These are phyloP conservation scores for Mycotypha africana DNA, from an alignment of 371 early-diverging fungal genomes.

Conservation along the genomic window DNA sequence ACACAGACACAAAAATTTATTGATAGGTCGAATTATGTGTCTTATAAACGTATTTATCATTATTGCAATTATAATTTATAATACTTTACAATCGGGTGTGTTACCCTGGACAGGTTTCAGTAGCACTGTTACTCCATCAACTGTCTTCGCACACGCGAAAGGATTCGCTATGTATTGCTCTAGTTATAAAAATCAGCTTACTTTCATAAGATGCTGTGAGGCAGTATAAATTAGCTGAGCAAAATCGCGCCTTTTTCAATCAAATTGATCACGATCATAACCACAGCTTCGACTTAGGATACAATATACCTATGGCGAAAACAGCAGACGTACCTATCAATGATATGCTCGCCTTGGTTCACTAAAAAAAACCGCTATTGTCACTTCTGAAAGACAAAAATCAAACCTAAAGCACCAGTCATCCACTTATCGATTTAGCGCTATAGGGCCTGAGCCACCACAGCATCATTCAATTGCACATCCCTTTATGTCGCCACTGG, in stretches of 20 bases:
- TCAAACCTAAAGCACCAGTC: too few relatives aligned
- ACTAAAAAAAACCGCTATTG: too few relatives aligned
- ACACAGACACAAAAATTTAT: constrained; percentile 10
- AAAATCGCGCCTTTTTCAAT: too few relatives aligned
- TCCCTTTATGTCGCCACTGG: too few relatives aligned
- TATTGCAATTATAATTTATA: constrained; percentile 28
- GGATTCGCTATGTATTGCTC: constrained; percentile 26
- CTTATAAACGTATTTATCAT: constrained; percentile 22
- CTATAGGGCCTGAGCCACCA: too few relatives aligned
- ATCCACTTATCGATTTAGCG: too few relatives aligned
- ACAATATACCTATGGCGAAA: too few relatives aligned
- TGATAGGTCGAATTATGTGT: constrained; percentile 19
- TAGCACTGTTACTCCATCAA: not conserved
- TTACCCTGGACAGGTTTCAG: constrained; percentile 28
- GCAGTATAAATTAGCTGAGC: too few relatives aligned
- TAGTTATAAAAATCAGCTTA: constrained; percentile 6
- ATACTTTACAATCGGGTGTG: constrained; percentile 19
- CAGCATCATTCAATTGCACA: too few relatives aligned
- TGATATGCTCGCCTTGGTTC: too few relatives aligned
- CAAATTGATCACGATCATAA: not conserved
- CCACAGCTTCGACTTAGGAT: not conserved
- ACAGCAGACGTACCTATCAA: too few relatives aligned
- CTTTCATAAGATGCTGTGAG: constrained; percentile 35
- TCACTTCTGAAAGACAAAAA: too few relatives aligned
- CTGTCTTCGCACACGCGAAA: not conserved